Base-by-base conservation (phyloP, 805 yeast species). In the Ogataea nitratoaversa region DNA sequence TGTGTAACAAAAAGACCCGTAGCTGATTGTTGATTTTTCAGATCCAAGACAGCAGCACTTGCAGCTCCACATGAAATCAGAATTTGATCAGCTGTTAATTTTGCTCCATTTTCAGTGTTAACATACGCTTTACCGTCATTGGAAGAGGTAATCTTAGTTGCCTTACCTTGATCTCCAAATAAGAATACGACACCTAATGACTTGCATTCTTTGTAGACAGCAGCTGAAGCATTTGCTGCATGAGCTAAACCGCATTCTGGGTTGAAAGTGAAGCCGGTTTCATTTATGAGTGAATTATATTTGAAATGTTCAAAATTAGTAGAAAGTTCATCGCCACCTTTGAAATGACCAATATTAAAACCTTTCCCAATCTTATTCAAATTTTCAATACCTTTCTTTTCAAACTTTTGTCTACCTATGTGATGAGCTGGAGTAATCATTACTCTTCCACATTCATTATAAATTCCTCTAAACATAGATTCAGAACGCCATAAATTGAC, bases 201-300 rank as follows among this genome's bases (percentile, higher is more conserved):
- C 8, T 43, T 30, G 28, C 63, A 57, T 36, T 56, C 55, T 8
- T 50, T 35, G 34, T 65, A 62, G 13, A 68, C 59, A 1, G 57
- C 60, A 11, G 40, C 43, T 36, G 68, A 43, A 1, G 74, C 55
- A 22, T 68, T 62, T 3, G 68, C 65, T 11, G 76, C 67, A 40
- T 67, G 66, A 0, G 67, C 74, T 30, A 56, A 60, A 0, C 75
- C 77, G 14, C 71, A 62, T 18, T 63, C 65, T 4, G 71, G 70
- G 44, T 71, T 72, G 42, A 48, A 54, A 12, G 45, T 53, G 14
- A 47, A 46, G 14, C 47, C 50, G 12, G 48, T 33, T 7, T 40
- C 32, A 4, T 50, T 43, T 8, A 35, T 37, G 5, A 52, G 19
- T 1, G 41, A 34, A 37, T 54, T 55, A 31, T 34, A 41, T 19